Percentiles rank a stretch among this genome's conserved stretches.
Conservation (phyloP, 1,139 yeast genomes). For the Ogataea hybrid region DNA sequence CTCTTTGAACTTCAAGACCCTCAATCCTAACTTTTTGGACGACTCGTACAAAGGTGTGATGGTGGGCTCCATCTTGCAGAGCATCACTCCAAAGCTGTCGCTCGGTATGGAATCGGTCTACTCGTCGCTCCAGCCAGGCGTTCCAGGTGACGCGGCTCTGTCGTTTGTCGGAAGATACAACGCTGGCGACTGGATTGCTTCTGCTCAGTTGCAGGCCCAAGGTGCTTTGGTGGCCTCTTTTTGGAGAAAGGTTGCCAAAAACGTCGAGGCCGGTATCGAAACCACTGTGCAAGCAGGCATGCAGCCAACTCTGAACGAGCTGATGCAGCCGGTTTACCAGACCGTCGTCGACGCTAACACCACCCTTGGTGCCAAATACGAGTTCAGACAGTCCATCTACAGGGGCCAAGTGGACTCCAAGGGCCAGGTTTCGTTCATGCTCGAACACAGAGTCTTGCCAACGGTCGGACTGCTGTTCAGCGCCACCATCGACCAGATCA, state of each 20-base stretch:
- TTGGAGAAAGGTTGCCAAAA: constrained; percentile 91
- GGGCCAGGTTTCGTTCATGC: constrained; percentile 87
- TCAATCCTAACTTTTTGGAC: constrained; percentile 82
- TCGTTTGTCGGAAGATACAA: constrained; percentile 91
- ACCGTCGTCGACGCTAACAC: constrained; percentile 90
- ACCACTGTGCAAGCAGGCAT: constrained; percentile 79
- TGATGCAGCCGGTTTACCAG: constrained; percentile 71
- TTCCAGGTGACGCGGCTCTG: constrained; percentile 91
- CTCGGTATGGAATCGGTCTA: constrained; percentile 93
- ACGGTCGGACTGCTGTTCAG: constrained; percentile 85
- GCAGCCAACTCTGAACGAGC: constrained; percentile 74
- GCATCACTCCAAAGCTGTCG: constrained; percentile 78
- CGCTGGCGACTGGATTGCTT: constrained; percentile 85
- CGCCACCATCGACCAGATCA: constrained; percentile 92
- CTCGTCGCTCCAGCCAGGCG: constrained; percentile 70
- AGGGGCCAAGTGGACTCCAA: constrained; percentile 92
- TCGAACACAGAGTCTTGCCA: constrained; percentile 93
- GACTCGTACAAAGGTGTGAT: constrained; percentile 84
- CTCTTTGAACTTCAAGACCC: constrained; percentile 82
- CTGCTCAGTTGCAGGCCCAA: constrained; percentile 92
- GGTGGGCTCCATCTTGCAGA: constrained; percentile 87
- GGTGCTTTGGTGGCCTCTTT: constrained; percentile 87
- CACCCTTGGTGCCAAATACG: constrained; percentile 95
- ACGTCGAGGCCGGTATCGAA: constrained; percentile 96
- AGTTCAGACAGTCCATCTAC: constrained; percentile 93